These are phyloP conservation scores for Xylariaceae sp. DNA, from an alignment of 2,329 filamentous ascomycete genomes.

Conservation along the genomic window DNA sequence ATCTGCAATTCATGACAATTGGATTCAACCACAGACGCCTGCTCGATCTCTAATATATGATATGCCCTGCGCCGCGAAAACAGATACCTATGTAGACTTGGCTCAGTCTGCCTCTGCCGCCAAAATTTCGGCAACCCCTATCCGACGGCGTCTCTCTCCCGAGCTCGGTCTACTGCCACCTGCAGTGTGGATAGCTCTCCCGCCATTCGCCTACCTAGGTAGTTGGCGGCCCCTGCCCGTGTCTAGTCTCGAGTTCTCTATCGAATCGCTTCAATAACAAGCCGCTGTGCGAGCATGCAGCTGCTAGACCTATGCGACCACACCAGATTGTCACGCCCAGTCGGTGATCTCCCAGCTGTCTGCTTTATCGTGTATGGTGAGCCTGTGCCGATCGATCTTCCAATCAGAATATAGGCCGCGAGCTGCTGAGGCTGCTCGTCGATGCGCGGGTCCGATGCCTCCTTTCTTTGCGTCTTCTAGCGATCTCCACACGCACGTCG, in stretches of 20 bases:
- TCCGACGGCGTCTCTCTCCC: conserved; percentile 7
- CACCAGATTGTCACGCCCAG: conserved; percentile 41
- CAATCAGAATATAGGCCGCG: conserved; percentile 61
- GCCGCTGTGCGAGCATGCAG: conserved; percentile 20
- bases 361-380: conserved; percentile 62
- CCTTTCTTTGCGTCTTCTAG: conserved; percentile 54
- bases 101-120: neutral
- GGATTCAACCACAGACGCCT: conserved; percentile 2
- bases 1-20: conserved; percentile 12
- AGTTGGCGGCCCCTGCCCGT: conserved; percentile 7
- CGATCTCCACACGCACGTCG: conserved; percentile 67
- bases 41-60: conserved; percentile 4
- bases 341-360: conserved; percentile 57
- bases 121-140: conserved; percentile 8
- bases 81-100: conserved; percentile 8
- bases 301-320: conserved; percentile 23
- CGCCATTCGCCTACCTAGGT: conserved; percentile 13
- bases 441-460: conserved; percentile 54
- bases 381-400: conserved; percentile 62
- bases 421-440: conserved; percentile 59
- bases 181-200: conserved; percentile 5
- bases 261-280: conserved; percentile 15
- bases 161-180: conserved; percentile 8
- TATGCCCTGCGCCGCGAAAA: conserved; percentile 12
- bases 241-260: conserved; percentile 7